Conservation (phyloP, 352 stramenopile species). For the Globisporangium nagaii region DNA sequence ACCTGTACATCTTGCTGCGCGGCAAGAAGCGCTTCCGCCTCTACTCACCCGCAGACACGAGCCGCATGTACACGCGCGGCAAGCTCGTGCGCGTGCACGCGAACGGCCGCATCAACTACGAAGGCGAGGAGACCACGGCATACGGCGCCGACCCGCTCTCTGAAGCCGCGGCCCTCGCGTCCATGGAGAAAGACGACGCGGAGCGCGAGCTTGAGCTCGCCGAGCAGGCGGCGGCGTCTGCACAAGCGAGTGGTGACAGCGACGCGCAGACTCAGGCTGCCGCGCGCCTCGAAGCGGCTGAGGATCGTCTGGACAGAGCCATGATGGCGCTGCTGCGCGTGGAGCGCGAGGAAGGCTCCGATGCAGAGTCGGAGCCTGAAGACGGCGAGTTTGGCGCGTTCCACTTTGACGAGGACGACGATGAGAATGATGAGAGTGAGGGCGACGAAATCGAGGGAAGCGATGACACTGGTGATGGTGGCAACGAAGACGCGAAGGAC, state of each 20-base stretch:
- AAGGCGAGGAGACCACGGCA: constrained; percentile 74
- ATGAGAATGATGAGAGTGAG: constrained; percentile 52
- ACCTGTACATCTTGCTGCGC: constrained; percentile 94
- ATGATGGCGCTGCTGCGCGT: constrained; percentile 76
- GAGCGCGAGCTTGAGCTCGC: constrained; percentile 55
- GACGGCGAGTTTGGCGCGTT: constrained; percentile 49
- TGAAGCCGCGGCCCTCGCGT: constrained; percentile 48
- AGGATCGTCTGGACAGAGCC: constrained; percentile 59
- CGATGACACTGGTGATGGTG: constrained; percentile 36
- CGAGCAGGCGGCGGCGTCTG: constrained; percentile 36
- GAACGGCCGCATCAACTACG: constrained; percentile 97
- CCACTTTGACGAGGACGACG: constrained; percentile 46
- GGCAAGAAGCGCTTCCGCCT: constrained; percentile 94
- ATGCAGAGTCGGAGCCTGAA: constrained; percentile 19
- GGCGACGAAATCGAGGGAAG: constrained; percentile 57
- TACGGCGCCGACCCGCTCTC: constrained; percentile 67
- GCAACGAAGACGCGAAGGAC: constrained; percentile 17
- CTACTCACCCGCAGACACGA: constrained; percentile 85
- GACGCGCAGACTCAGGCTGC: constrained; percentile 40
- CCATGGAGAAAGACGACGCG: constrained; percentile 54
- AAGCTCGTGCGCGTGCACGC: constrained; percentile 81
- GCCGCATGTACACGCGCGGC: constrained; percentile 91
- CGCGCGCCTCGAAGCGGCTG: constrained; percentile 42
- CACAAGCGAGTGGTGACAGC: constrained; percentile 22
- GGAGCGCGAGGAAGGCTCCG: constrained; percentile 31